These are phyloP conservation scores for Chalaropsis ovoidea DNA, from an alignment of 2,329 filamentous ascomycete genomes.

Conservation along the genomic window DNA sequence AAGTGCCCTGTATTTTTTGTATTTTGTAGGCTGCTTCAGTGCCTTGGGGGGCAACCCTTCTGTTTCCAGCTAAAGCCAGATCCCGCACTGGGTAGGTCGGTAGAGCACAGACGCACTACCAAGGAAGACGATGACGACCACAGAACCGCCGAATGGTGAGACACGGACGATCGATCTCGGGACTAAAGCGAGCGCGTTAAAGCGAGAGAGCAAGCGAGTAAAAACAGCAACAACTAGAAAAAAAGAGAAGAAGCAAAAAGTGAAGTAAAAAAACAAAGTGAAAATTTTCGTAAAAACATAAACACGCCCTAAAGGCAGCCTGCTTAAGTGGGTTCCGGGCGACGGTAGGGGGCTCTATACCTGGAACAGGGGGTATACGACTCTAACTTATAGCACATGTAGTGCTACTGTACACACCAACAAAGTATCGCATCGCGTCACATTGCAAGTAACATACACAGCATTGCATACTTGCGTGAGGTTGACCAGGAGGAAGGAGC, in stretches of 20 bases:
- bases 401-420: too few species aligned
- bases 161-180: not conserved
- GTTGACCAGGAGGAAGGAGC: not conserved
- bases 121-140: not conserved
- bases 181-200: not conserved
- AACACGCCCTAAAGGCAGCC: not conserved
- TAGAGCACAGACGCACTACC: conserved; percentile 1
- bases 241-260: not conserved
- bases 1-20: conserved; percentile 11
- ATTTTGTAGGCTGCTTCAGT: not conserved
- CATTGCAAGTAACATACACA: too few species aligned
- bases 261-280: not conserved
- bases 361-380: too few species aligned
- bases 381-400: too few species aligned
- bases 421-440: too few species aligned
- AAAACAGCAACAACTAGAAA: not conserved
- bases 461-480: not conserved
- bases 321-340: not conserved
- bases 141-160: not conserved
- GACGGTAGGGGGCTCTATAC: too few species aligned
- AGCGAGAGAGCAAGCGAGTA: not conserved
- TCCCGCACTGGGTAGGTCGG: not conserved
- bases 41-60: not conserved
- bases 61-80: conserved; percentile 12
- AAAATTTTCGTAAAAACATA: not conserved